These are phyloP conservation scores for Geotrichum candidum DNA, from an alignment of 1,139 yeast species.

Conservation along the genomic window DNA sequence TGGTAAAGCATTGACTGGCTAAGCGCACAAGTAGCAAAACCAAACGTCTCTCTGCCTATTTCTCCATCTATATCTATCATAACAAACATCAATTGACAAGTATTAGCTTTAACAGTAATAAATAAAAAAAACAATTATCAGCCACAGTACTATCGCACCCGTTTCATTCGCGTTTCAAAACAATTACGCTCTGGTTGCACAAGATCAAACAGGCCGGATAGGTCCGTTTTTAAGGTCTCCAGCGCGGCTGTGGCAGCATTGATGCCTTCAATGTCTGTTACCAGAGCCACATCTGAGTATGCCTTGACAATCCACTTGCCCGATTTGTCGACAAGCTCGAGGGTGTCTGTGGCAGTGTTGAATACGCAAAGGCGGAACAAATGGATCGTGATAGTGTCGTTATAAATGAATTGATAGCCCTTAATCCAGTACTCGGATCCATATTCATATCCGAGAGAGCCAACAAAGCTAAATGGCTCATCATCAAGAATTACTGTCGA, in stretches of 20 bases:
- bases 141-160: conserved; percentile 8
- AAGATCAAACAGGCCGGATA: conserved; percentile 61
- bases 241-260: conserved; percentile 61
- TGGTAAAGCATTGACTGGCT: too few relatives aligned
- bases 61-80: background rate
- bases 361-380: conserved; percentile 39
- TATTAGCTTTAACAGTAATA: background rate
- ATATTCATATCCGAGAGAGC: conserved; percentile 64
- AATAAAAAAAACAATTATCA: background rate
- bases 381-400: conserved; percentile 56
- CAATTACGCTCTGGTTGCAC: conserved; percentile 70
- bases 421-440: conserved; percentile 61
- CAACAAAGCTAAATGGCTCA: conserved; percentile 42
- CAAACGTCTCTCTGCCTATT: too few relatives aligned
- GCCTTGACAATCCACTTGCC: conserved; percentile 59
- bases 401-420: conserved; percentile 58
- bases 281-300: conserved; percentile 59
- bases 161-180: conserved; percentile 65
- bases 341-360: background rate
- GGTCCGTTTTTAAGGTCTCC: conserved; percentile 53
- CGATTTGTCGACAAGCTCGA: conserved; percentile 45
- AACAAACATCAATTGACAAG: background rate
- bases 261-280: conserved; percentile 71
- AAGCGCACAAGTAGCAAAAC: too few relatives aligned
- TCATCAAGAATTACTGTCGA: conserved; percentile 51